Conservation (phyloP, 371 early-diverging fungal species). For the Zychaea mexicana region DNA sequence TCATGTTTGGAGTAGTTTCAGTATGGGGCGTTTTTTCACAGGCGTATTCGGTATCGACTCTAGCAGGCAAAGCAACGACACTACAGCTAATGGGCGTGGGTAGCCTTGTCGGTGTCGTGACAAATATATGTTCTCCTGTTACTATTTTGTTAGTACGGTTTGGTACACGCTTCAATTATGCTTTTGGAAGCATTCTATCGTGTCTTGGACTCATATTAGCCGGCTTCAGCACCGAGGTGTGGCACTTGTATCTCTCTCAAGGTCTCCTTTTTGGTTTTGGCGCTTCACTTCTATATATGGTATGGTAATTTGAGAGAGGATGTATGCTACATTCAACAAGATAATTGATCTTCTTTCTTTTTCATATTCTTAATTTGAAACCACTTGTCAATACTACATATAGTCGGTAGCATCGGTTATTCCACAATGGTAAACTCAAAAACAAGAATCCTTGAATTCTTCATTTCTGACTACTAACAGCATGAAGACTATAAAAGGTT, state of each 20-base stretch:
- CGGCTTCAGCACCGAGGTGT: constrained; percentile 45
- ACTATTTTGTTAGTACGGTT: constrained; percentile 39
- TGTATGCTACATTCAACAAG: background rate
- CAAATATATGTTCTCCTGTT: constrained; percentile 45
- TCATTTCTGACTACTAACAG: background rate
- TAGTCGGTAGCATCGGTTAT: background rate
- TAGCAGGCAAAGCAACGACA: constrained; percentile 37
- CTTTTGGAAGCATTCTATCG: constrained; percentile 46
- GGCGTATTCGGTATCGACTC: constrained; percentile 28
- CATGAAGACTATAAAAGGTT: background rate
- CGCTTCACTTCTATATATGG: constrained; percentile 40
- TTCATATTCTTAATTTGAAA: constrained; percentile 19
- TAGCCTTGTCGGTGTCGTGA: constrained; percentile 39
- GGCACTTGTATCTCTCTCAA: constrained; percentile 62
- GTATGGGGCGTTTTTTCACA: constrained; percentile 49
- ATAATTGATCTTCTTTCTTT: no score
- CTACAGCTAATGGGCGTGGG: constrained; percentile 55
- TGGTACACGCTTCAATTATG: constrained; percentile 41
- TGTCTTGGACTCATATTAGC: constrained; percentile 50
- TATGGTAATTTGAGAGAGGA: background rate
- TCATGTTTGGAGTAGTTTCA: constrained; percentile 38
- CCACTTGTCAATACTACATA: no score
- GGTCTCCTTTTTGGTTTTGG: constrained; percentile 55
- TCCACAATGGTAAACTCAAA: background rate
- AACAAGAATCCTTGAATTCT: no score